Percentiles rank a stretch among this genome's conserved stretches.
phyloP scores from a whole-genome alignment of 257 asterid species.

The Agastache rugosa region DNA sequence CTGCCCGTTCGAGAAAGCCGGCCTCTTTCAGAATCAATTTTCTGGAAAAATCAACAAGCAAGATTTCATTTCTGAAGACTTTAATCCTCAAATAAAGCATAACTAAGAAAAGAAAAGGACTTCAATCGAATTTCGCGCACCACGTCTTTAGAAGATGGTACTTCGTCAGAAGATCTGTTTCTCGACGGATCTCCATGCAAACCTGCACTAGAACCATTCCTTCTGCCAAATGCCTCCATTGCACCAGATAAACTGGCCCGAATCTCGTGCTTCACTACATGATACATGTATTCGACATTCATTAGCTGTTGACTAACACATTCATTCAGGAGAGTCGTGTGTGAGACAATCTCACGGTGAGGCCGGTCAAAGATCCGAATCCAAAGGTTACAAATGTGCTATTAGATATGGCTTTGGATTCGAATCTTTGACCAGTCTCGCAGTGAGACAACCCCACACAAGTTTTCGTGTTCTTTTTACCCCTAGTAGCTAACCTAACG shows the following conservation, averaged over 20 bases:
- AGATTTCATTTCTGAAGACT: background rate
- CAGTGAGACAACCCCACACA: too few relatives aligned
- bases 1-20: slow-evolving; percentile 70
- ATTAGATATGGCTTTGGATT: too few relatives aligned
- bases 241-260: slow-evolving; percentile 66
- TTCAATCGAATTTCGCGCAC: slow-evolving; percentile 41
- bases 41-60: slow-evolving; percentile 47
- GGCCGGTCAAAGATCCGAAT: too few relatives aligned
- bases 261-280: slow-evolving; percentile 64
- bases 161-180: slow-evolving; percentile 62
- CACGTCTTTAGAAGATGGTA: slow-evolving; percentile 72
- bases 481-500: background rate
- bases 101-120: background rate
- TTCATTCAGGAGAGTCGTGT: background rate
- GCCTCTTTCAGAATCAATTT: slow-evolving; percentile 66
- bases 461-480: too few relatives aligned
- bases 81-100: background rate
- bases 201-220: slow-evolving; percentile 60
- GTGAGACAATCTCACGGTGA: too few relatives aligned
- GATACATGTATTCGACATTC: slow-evolving; percentile 12
- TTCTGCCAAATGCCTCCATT: slow-evolving; percentile 65
- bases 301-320: slow-evolving; percentile 17
- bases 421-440: too few relatives aligned
- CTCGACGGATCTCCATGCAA: slow-evolving; percentile 64
- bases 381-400: too few relatives aligned